Percentiles rank a stretch among this genome's conserved stretches.
Evolutionary conservation across 2,329 filamentous ascomycete species (phyloP).

Genomic region (Diaporthe sp.): DNA sequence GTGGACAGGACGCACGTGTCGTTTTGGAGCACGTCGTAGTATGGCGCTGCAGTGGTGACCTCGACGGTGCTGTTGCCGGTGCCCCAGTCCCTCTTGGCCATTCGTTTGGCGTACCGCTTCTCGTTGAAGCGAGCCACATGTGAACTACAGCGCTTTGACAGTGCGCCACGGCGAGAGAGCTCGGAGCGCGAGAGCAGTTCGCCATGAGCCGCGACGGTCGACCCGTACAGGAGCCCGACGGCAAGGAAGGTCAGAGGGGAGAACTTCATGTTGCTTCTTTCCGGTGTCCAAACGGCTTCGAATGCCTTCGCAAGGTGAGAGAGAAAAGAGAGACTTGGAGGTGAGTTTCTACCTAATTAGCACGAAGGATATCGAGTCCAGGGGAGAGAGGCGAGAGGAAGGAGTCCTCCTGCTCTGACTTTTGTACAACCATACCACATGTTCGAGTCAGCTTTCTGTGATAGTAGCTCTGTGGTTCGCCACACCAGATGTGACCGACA

Average conservation of each 20-base stretch:
- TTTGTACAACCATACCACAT: background rate
- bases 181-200: constrained; percentile 13
- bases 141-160: constrained; percentile 24
- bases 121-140: constrained; percentile 13
- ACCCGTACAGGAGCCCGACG: background rate
- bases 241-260: background rate
- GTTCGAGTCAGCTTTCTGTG: background rate
- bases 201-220: background rate
- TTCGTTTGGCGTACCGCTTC: constrained; percentile 24
- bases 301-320: background rate
- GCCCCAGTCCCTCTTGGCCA: constrained; percentile 11
- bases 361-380: background rate
- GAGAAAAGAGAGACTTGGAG: background rate
- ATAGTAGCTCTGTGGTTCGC: background rate
- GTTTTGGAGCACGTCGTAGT: constrained; percentile 35
- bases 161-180: background rate
- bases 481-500: background rate
- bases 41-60: constrained; percentile 29
- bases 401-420: background rate
- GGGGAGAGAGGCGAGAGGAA: background rate
- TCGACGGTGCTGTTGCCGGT: constrained; percentile 13
- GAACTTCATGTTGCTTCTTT: background rate
- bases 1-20: constrained; percentile 33
- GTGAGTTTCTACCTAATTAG: background rate
- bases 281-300: background rate